phyloP scores from a whole-genome alignment of 805 yeast species.

The Kodamaea sagamina region DNA sequence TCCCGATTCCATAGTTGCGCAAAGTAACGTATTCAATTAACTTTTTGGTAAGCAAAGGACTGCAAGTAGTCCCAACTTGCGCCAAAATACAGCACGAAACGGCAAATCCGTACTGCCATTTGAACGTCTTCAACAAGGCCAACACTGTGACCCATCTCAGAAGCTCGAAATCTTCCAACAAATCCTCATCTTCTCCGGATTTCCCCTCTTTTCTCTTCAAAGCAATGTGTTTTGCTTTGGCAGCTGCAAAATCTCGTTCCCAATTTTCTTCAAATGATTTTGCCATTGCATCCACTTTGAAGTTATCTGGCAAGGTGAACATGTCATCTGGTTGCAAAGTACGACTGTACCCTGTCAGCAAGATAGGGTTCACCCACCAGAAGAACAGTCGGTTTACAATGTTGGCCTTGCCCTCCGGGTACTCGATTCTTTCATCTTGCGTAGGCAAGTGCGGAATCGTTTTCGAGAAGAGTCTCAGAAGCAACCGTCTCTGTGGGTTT shows the following conservation, averaged over 20 bases:
- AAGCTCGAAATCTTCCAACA: constrained; percentile 4
- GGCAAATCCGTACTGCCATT: constrained; percentile 27
- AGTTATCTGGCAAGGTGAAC: constrained; percentile 22
- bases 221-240: constrained; percentile 18
- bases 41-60: constrained; percentile 40
- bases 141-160: constrained; percentile 12
- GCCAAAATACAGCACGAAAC: constrained; percentile 21
- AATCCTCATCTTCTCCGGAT: constrained; percentile 6
- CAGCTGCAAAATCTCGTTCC: constrained; percentile 12
- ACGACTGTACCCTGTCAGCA: constrained; percentile 69
- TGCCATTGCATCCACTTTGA: constrained; percentile 35
- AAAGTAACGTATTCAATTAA: constrained; percentile 37
- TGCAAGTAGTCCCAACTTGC: constrained; percentile 27
- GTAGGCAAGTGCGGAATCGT: constrained; percentile 54
- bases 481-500: constrained; percentile 11
- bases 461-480: constrained; percentile 37
- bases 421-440: constrained; percentile 49
- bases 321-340: constrained; percentile 68
- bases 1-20: constrained; percentile 20
- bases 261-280: constrained; percentile 24
- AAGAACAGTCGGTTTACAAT: constrained; percentile 37
- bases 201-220: constrained; percentile 28
- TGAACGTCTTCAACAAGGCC: constrained; percentile 31
- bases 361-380: constrained; percentile 68
- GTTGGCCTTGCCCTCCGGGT: constrained; percentile 45